phyloP scores from a whole-genome alignment of 805 yeast species.

The Candida tallmaniae region DNA sequence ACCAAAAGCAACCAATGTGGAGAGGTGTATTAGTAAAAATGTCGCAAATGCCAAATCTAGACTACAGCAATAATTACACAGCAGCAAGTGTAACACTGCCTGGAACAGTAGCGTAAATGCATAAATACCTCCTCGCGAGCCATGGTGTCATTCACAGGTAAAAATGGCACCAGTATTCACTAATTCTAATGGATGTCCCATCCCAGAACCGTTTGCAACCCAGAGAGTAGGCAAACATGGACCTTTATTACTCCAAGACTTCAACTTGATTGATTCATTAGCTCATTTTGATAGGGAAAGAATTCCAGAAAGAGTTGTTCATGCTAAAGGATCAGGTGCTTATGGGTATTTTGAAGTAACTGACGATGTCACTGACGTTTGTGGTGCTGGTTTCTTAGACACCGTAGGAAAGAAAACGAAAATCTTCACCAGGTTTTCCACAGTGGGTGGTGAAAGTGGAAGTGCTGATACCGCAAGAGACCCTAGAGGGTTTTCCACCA shows the following conservation, averaged over 20 bases:
- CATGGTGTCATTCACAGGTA: not conserved
- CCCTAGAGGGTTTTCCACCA: conserved; percentile 81
- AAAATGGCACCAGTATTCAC: conserved; percentile 51
- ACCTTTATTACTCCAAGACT: conserved; percentile 77
- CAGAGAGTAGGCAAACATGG: conserved; percentile 77
- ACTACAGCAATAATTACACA: no score
- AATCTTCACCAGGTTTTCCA: conserved; percentile 72
- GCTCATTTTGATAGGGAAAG: conserved; percentile 89
- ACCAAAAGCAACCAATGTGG: no score
- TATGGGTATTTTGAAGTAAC: conserved; percentile 84
- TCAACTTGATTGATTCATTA: conserved; percentile 70
- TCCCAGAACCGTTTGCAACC: conserved; percentile 69
- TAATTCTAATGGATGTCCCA: conserved; percentile 71
- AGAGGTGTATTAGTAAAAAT: no score
- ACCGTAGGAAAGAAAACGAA: conserved; percentile 77
- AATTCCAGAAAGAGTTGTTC: conserved; percentile 90
- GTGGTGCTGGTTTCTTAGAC: conserved; percentile 65
- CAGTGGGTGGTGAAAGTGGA: conserved; percentile 84
- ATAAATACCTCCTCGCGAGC: no score
- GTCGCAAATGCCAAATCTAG: no score
- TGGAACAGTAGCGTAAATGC: no score
- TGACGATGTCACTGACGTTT: conserved; percentile 72
- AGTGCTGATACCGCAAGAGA: conserved; percentile 82
- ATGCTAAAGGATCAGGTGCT: conserved; percentile 92
- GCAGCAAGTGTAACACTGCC: no score